Percentiles rank a stretch among this genome's conserved stretches.
Evolutionary conservation across 176 grass and related monocot species (phyloP).

Genomic region (Dendrocalamus sinicus): DNA sequence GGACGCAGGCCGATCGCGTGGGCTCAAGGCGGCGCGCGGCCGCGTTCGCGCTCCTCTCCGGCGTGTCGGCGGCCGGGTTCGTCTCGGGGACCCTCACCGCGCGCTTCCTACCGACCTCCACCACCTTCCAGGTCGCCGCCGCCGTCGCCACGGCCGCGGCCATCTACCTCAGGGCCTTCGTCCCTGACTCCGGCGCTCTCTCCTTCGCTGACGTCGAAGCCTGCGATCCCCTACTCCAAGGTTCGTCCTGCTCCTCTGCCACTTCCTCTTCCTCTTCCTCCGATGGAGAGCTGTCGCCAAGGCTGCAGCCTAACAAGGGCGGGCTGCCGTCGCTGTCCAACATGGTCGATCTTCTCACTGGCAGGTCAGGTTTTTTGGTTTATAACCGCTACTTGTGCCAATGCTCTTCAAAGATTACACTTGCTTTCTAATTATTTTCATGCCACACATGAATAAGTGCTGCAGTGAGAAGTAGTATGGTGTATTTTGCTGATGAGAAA

Average conservation of each 20-base stretch:
- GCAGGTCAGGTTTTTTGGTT: slow-evolving; percentile 52
- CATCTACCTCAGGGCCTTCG: slow-evolving; percentile 66
- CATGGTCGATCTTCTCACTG: slow-evolving; percentile 68
- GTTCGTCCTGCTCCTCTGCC: slow-evolving; percentile 30
- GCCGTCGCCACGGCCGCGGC: slow-evolving; percentile 51
- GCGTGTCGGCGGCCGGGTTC: slow-evolving; percentile 74
- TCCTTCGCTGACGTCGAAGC: slow-evolving; percentile 51
- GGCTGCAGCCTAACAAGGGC: slow-evolving; percentile 41
- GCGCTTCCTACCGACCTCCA: slow-evolving; percentile 80
- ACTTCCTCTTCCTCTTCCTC: slow-evolving; percentile 45
- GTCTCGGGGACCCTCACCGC: slow-evolving; percentile 73
- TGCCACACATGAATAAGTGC: neutral
- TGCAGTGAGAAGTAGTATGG: neutral
- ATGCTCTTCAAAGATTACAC: neutral
- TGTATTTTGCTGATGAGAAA: neutral
- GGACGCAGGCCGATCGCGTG: slow-evolving; percentile 75
- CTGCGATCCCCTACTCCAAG: slow-evolving; percentile 55
- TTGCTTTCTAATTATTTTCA: neutral
- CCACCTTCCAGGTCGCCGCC: slow-evolving; percentile 76
- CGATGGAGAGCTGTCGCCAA: slow-evolving; percentile 46
- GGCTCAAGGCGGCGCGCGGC: slow-evolving; percentile 55
- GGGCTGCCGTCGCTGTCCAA: slow-evolving; percentile 61
- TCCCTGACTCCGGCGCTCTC: slow-evolving; percentile 58
- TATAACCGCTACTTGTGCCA: neutral
- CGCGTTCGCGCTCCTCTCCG: slow-evolving; percentile 73